Evolutionary conservation across 2,329 filamentous ascomycete species (phyloP).

Genomic region (Ophioceras dolichostomum): DNA sequence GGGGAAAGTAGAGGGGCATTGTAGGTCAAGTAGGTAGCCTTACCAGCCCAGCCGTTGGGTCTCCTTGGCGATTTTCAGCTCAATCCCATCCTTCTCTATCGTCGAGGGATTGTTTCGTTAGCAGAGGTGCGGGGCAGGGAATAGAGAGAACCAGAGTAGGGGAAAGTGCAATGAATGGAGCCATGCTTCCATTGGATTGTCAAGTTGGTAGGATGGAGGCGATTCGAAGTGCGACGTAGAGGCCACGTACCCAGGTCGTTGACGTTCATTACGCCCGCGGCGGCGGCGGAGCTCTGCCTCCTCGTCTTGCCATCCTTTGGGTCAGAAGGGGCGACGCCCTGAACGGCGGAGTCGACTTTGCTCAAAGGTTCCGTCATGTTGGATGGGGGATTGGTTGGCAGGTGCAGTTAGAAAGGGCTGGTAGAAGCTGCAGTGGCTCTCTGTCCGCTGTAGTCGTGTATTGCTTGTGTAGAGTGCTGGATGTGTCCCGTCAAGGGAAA

Average conservation of each 20-base stretch:
- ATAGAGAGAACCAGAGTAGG: too few relatives aligned
- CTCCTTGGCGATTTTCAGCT: constrained; percentile 64
- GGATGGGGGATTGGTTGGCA: constrained; percentile 6
- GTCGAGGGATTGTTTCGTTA: too few relatives aligned
- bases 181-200: not conserved
- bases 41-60: constrained; percentile 86
- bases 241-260: constrained; percentile 68
- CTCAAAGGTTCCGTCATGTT: constrained; percentile 48
- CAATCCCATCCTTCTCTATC: constrained; percentile 65
- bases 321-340: constrained; percentile 59
- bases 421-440: too few relatives aligned
- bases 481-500: not conserved
- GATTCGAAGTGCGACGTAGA: not conserved
- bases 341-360: constrained; percentile 87
- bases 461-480: not conserved
- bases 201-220: not conserved
- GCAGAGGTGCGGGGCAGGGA: too few relatives aligned
- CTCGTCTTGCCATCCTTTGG: constrained; percentile 42
- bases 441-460: too few relatives aligned
- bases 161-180: too few relatives aligned
- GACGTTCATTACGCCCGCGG: constrained; percentile 68
- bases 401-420: too few relatives aligned
- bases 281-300: constrained; percentile 59
- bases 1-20: not conserved
- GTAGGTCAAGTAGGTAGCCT: constrained; percentile 17